These are phyloP conservation scores for Sugiyamaella boreocaroliniensis DNA, from an alignment of 805 yeast genomes.

Conservation along the genomic window DNA sequence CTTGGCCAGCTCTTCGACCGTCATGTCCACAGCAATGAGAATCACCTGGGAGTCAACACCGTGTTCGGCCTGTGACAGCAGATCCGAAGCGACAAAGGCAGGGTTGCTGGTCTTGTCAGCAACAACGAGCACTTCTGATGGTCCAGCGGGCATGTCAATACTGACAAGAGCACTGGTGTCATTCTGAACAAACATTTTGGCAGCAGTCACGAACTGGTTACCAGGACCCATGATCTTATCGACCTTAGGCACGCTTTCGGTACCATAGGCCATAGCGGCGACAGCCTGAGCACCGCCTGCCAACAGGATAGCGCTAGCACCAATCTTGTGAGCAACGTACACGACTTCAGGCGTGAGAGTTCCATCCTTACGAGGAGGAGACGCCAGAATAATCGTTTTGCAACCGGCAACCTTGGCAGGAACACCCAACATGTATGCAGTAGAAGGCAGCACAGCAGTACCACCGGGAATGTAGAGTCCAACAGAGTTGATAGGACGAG, in stretches of 20 bases:
- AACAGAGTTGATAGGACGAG: slow-evolving; percentile 89
- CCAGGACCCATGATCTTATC: slow-evolving; percentile 99
- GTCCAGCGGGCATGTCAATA: slow-evolving; percentile 99
- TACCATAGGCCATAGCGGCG: slow-evolving; percentile 98
- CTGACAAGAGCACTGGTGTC: slow-evolving; percentile 93
- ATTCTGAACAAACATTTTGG: slow-evolving; percentile 94
- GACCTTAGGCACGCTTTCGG: slow-evolving; percentile 83
- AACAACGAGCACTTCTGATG: slow-evolving; percentile 91
- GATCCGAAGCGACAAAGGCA: slow-evolving; percentile 93
- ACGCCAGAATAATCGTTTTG: slow-evolving; percentile 81
- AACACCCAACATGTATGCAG: slow-evolving; percentile 96
- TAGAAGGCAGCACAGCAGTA: slow-evolving; percentile 95
- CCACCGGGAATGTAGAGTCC: slow-evolving; percentile 99
- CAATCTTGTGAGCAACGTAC: slow-evolving; percentile 92
- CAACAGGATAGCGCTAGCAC: slow-evolving; percentile 80
- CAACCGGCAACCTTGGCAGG: slow-evolving; percentile 99
- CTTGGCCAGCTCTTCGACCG: slow-evolving; percentile 49
- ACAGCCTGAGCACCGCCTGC: slow-evolving; percentile 99
- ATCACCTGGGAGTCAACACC: slow-evolving; percentile 98
- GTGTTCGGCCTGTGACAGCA: slow-evolving; percentile 97
- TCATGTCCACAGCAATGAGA: slow-evolving; percentile 71
- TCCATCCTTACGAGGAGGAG: slow-evolving; percentile 94
- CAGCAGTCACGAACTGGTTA: slow-evolving; percentile 98
- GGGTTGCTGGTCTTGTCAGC: slow-evolving; percentile 87
- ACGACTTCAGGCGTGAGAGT: slow-evolving; percentile 94